phyloP scores from a whole-genome alignment of 2,329 filamentous ascomycete species.

The Diaporthe helianthi region DNA sequence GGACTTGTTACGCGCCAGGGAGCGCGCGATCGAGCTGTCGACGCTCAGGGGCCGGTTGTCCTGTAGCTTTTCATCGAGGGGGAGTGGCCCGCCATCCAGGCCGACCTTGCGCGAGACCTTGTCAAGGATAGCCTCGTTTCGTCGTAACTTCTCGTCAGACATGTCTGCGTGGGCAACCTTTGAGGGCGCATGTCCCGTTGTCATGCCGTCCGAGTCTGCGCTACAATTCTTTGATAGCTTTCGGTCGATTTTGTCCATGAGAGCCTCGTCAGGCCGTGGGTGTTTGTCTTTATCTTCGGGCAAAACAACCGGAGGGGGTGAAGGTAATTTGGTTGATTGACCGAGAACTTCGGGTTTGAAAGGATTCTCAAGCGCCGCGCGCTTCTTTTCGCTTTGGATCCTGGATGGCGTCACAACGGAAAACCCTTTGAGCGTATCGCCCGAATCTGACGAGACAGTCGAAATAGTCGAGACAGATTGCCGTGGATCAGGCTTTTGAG shows the following conservation, averaged over 20 bases:
- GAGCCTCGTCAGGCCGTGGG: not conserved
- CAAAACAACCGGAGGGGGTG: not conserved
- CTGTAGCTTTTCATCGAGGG: not conserved
- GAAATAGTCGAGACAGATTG: not conserved
- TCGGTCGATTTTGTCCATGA: not conserved
- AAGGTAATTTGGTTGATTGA: not conserved
- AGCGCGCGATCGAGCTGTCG: not conserved
- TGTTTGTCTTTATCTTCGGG: not conserved
- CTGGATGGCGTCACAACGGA: not conserved
- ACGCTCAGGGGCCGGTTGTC: not conserved
- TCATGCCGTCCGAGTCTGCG: not conserved
- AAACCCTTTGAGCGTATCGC: not conserved
- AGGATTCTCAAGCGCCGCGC: not conserved
- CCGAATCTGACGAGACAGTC: not conserved
- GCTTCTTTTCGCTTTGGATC: not conserved
- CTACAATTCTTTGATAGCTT: not conserved
- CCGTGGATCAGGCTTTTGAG: not conserved
- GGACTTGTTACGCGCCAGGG: not conserved
- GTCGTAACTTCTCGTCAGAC: not conserved
- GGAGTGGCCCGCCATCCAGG: not conserved
- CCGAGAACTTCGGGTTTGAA: not conserved
- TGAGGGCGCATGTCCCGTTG: not conserved
- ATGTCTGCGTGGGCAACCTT: not conserved
- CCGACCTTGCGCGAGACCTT: constrained; percentile 8
- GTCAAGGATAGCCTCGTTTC: constrained; percentile 1